Evolutionary conservation across 2,329 filamentous ascomycete genomes (phyloP).

Genomic region (Elsinoe ampelina): DNA sequence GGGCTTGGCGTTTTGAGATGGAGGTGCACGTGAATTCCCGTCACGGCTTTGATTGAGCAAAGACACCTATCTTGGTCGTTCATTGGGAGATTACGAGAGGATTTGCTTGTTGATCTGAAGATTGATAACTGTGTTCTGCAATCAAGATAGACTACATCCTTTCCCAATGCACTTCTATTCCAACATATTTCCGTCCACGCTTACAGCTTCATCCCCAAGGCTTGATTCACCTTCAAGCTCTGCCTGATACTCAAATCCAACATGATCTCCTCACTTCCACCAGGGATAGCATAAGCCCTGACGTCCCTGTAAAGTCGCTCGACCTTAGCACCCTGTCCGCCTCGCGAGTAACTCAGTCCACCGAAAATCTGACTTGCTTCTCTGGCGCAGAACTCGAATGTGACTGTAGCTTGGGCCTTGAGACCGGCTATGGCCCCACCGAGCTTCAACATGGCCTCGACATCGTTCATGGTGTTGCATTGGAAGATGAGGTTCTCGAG

Average conservation of each 20-base stretch:
- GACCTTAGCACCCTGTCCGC: conserved; percentile 90
- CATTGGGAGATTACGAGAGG: too few relatives aligned
- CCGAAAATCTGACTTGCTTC: conserved; percentile 98
- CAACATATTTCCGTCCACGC: background rate
- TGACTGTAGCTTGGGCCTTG: conserved; percentile 88
- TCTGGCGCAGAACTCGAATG: conserved; percentile 94
- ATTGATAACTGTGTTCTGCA: background rate
- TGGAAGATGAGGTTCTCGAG: conserved; percentile 92
- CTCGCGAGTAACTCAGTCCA: conserved; percentile 81
- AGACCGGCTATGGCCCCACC: conserved; percentile 87
- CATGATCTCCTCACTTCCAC: conserved; percentile 97
- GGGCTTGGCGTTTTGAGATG: conserved; percentile 9
- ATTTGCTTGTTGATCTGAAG: background rate
- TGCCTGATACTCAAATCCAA: conserved; percentile 90
- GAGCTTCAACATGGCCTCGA: conserved; percentile 89
- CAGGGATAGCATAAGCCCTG: conserved; percentile 86
- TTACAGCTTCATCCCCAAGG: conserved; percentile 91
- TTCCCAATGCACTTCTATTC: background rate
- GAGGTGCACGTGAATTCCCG: too few relatives aligned
- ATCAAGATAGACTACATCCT: background rate
- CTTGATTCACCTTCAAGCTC: conserved; percentile 77
- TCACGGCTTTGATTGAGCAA: too few relatives aligned
- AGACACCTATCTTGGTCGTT: too few relatives aligned
- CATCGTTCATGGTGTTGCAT: conserved; percentile 84
- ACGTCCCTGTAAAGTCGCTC: conserved; percentile 94